Base-by-base conservation (phyloP, 1,139 yeast species). In the Blastobotrys petasosporus region DNA sequence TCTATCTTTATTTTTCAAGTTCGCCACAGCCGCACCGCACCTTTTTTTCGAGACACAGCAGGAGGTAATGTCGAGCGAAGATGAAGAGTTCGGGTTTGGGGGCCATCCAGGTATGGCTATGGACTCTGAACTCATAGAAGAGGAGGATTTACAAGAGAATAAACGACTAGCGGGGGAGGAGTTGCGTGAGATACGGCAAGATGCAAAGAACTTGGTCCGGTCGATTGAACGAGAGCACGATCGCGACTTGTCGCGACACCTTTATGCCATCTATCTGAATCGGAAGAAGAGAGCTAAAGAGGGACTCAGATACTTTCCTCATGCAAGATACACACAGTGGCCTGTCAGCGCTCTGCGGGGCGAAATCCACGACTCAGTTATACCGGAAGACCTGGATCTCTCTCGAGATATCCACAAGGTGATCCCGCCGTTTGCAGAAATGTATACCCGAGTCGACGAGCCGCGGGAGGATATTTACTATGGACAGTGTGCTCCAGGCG, bases 191-290 rank as follows among this genome's bases (percentile, higher is more conserved):
- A 2, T 45, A 5, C 44, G 39, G 2, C 8, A 20, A 15, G 57
- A 55, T 12, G 45, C 44, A 4, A 41, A 52, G 16, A 42, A 54
- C 9, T 43, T 58, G 3, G 32, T 59, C 32, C 46, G 42, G 13
- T 35, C 49, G 33, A 52, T 61, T 20, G 66, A 62, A 34, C 30
- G 43, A 12, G 51, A 49, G 41, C 63, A 61, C 45, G 56, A 54
- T 20, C 39, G 31, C 10, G 53, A 62, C 39, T 50, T 62, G 13
- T 49, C 65, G 7, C 51, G 54, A 31, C 67, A 63, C 46, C 48
- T 63, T 12, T 62, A 60, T 42, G 51, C 62, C 7, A 55, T 59
- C 10, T 52, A 50, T 43, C 47, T 58, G 30, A 36, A 60, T 23
- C 53, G 48, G 16, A 25, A 50, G 11, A 37, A 41, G 15, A 29